Conservation (phyloP, 2,329 filamentous ascomycete genomes). For the Penicillium sp. region DNA sequence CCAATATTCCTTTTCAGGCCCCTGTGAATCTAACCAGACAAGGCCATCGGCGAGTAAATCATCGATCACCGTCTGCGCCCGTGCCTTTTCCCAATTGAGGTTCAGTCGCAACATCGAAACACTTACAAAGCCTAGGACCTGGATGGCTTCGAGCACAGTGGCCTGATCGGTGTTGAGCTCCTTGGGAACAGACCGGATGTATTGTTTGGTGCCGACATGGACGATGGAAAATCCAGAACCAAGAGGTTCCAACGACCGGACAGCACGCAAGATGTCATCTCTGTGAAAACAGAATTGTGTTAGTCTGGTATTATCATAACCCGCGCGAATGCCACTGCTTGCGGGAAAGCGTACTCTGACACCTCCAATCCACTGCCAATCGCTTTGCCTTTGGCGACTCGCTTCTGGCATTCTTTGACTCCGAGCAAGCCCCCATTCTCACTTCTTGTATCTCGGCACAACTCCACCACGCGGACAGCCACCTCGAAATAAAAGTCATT, state of each 20-base stretch:
- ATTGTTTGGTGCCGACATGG: constrained; percentile 73
- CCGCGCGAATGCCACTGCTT: no score
- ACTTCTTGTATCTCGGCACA: constrained; percentile 75
- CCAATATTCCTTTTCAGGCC: constrained; percentile 89
- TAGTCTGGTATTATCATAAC: neutral
- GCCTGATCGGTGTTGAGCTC: constrained; percentile 94
- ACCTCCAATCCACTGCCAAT: constrained; percentile 71
- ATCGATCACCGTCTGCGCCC: constrained; percentile 83
- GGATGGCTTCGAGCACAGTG: constrained; percentile 82
- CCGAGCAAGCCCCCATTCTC: constrained; percentile 93
- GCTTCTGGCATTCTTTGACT: constrained; percentile 70
- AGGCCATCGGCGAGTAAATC: constrained; percentile 83
- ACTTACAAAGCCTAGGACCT: constrained; percentile 83
- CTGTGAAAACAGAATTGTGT: constrained; percentile 31
- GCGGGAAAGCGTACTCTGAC: constrained; percentile 63
- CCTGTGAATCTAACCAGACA: constrained; percentile 89
- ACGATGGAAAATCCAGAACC: constrained; percentile 83
- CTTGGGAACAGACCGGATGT: constrained; percentile 88
- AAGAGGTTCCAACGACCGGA: constrained; percentile 78
- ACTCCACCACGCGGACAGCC: constrained; percentile 88
- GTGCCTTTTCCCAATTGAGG: constrained; percentile 73
- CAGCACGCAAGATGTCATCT: constrained; percentile 85
- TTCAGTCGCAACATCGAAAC: constrained; percentile 85
- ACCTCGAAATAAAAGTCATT: constrained; percentile 99
- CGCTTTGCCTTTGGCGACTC: constrained; percentile 65